Evolutionary conservation across 2,329 filamentous ascomycete genomes (phyloP), one percentile per base, ranked within the genome.

Genomic region (Gliomastix tumulicola): DNA sequence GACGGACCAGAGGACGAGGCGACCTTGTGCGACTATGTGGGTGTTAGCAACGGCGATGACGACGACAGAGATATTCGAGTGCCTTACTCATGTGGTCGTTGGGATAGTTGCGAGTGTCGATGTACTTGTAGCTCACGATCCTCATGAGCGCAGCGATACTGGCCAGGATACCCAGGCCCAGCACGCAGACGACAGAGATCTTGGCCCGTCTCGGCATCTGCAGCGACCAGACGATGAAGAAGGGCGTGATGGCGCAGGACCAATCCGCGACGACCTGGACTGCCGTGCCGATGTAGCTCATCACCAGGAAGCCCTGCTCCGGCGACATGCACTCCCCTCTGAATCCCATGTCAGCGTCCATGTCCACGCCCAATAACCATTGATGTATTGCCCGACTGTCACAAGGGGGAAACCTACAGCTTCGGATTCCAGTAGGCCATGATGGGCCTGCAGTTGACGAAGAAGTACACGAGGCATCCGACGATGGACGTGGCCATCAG

Each of bases 181-280:
- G 35, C 15, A 42, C 34, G 21, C 34, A 22, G 7, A 27, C 25
- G 22, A 32, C 11, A 9, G 39, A 38, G 18, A 33, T 32, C 33
- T 55, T 55, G 17, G 41, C 41, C 0, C 47, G 38, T 5, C 35
- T 41, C 1, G 45, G 40, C 48, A 56, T 55, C 30, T 55, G 51
- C 1, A 56, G 15, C 1, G 41, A 41, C 13, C 39, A 34, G 2
- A 57, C 34, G 4, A 57, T 47, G 34, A 56, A 56, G 36, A 54
- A 53, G 1, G 54, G 54, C 3, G 47, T 47, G 6, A 46, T 49
- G 10, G 50, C 53, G 19, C 47, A 54, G 1, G 45, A 40, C 51
- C 53, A 55, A 25, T 28, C 25, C 13, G 17, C 25, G 11, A 28
- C 13, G 10, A 28, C 17, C 25, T 28, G 25, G 17, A 16, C 25